phyloP scores from a whole-genome alignment of 75 land plant genomes.

The Isoetes taiwanensis region DNA sequence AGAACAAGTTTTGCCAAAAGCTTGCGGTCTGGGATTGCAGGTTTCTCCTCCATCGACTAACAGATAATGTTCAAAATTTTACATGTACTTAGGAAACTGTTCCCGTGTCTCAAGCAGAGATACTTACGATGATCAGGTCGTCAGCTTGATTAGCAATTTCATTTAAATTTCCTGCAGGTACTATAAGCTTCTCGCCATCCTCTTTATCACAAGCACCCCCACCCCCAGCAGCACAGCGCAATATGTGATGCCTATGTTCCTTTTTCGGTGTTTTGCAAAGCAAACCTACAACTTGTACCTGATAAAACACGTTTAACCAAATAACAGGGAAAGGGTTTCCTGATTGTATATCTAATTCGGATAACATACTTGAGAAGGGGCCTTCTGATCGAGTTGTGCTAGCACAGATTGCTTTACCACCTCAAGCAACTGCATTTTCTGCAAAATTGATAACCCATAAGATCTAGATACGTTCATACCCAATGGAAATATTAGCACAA shows the following conservation, averaged over 20 bases:
- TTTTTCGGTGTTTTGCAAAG: slow-evolving; percentile 82
- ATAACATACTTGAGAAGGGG: slow-evolving; percentile 74
- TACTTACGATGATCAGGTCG: slow-evolving; percentile 58
- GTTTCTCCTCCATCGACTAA: slow-evolving; percentile 86
- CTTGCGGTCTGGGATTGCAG: slow-evolving; percentile 58
- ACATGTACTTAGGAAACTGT: too few relatives aligned
- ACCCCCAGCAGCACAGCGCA: slow-evolving; percentile 91
- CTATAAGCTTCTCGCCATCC: slow-evolving; percentile 52
- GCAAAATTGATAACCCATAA: slow-evolving; percentile 11
- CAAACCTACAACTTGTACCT: slow-evolving; percentile 96
- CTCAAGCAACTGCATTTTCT: slow-evolving; percentile 73
- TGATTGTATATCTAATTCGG: too few relatives aligned
- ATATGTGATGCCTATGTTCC: slow-evolving; percentile 76
- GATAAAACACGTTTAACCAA: too few relatives aligned
- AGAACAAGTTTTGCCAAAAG: slow-evolving; percentile 84
- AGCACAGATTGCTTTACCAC: slow-evolving; percentile 84
- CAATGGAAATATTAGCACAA: too few relatives aligned
- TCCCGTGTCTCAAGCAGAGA: too few relatives aligned
- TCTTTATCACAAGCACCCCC: slow-evolving; percentile 72
- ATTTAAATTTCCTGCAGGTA: slow-evolving; percentile 75
- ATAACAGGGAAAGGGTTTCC: too few relatives aligned
- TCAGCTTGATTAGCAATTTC: slow-evolving; percentile 97
- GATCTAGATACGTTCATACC: background rate
- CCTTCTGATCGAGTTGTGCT: slow-evolving; percentile 73
- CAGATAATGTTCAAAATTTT: too few relatives aligned